Evolutionary conservation across 768 basidiomycete species (phyloP).

Genomic region (Hypholoma fasciculare): DNA sequence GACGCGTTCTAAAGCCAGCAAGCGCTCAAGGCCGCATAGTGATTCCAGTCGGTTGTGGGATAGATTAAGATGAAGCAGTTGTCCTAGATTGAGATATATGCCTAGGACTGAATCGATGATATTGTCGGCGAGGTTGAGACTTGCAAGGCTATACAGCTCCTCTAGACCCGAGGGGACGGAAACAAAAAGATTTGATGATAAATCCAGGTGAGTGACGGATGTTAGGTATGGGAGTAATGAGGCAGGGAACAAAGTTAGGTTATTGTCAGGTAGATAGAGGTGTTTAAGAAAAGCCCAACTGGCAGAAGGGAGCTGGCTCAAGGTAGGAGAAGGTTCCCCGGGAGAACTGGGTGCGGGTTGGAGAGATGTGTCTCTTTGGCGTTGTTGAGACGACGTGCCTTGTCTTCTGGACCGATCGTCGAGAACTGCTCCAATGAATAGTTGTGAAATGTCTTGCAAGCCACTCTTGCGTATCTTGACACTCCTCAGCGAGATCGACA

Average conservation of each 20-base stretch:
- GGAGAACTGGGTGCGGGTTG: slow-evolving; percentile 12
- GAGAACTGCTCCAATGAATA: slow-evolving; percentile 78
- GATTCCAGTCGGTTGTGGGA: slow-evolving; percentile 88
- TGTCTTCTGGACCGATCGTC: slow-evolving; percentile 71
- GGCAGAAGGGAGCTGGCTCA: slow-evolving; percentile 47
- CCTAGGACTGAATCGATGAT: slow-evolving; percentile 96
- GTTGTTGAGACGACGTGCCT: slow-evolving; percentile 49
- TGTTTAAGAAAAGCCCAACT: slow-evolving; percentile 80
- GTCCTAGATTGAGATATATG: slow-evolving; percentile 80
- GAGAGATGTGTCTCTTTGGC: slow-evolving; percentile 41
- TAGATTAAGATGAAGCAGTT: slow-evolving; percentile 77
- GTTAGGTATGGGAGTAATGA: slow-evolving; percentile 66
- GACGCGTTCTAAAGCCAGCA: slow-evolving; percentile 78
- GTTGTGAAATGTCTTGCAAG: slow-evolving; percentile 74
- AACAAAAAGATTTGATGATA: slow-evolving; percentile 89
- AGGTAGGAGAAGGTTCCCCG: slow-evolving; percentile 24
- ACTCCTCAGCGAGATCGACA: slow-evolving; percentile 68
- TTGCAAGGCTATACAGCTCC: slow-evolving; percentile 73
- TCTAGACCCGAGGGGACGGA: slow-evolving; percentile 82
- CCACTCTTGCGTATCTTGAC: slow-evolving; percentile 81
- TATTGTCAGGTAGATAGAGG: slow-evolving; percentile 78
- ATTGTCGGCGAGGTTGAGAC: slow-evolving; percentile 96
- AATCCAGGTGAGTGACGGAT: slow-evolving; percentile 79
- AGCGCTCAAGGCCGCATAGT: slow-evolving; percentile 93
- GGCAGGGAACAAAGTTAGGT: slow-evolving; percentile 77